Evolutionary conservation across 768 basidiomycete species (phyloP), one percentile per base, ranked within the genome.

Genomic region (Trametes cinnabarina): DNA sequence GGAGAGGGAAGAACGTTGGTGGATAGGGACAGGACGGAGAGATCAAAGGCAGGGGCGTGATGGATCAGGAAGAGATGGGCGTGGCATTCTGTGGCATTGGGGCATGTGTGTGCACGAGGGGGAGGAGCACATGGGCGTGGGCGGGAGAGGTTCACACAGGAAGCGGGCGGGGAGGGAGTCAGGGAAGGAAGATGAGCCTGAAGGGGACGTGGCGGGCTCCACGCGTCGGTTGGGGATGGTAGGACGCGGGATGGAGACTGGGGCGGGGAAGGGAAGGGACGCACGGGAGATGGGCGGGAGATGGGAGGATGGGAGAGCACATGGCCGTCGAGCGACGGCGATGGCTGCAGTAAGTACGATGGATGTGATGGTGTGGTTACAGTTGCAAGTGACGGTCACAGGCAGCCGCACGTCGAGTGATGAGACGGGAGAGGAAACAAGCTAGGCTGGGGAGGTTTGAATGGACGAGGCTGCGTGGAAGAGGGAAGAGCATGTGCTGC

Each of bases 381-480:
- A 12, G 30, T 32, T 12, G 30, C 30, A n/a, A n/a, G n/a, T n/a
- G n/a, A n/a, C n/a, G n/a, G n/a, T n/a, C n/a, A n/a, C n/a, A n/a
- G n/a, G n/a, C n/a, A n/a, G n/a, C n/a, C n/a, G n/a, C n/a, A n/a
- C n/a, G n/a, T n/a, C n/a, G n/a, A n/a, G 30, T 32, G 30, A 7
- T 32, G 30, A 32, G 30, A n/a, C n/a, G n/a, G n/a, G n/a, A n/a
- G n/a, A n/a, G 7, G 30, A 32, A 32, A 32, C 12, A 32, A 32
- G n/a, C n/a, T n/a, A n/a, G 30, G 30, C 30, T 32, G 30, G 30
- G 30, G 30, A 32, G 30, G 30, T 6, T 7, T 32, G 30, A 32
- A 62, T 49, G 56, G 40, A 55, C 61, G 64, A 60, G 64, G 55
- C 55, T 52, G 51, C 61, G 64, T 59, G 55, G 58, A 62, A 57